Evolutionary conservation across 352 stramenopile genomes (phyloP), one percentile per base, ranked within the genome.

Genomic region (Phytopythium montanum): DNA sequence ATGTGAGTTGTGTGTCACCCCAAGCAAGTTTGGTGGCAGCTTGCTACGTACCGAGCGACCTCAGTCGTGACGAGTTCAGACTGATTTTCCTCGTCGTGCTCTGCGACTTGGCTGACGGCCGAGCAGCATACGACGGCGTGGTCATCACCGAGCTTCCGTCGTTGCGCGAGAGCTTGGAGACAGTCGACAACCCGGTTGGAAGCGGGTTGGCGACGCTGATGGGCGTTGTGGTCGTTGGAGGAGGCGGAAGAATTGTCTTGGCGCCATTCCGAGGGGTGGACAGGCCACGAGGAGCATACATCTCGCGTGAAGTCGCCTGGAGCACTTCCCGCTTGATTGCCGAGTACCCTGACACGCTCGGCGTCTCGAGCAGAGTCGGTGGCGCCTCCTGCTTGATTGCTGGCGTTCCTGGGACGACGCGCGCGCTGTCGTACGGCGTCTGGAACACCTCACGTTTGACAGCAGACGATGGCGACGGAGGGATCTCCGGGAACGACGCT

Each of bases 11-110:
- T 26, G 12, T 31, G 21, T 39, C 13, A 23, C 18, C 5, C 25
- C 25, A 23, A 31, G 23, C 13, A 16, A 34, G 25, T 23, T n/a
- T n/a, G n/a, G n/a, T 13, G 9, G 38, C 13, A 36, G n/a, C 2
- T 34, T 53, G 46, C 16, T 7, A 5, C 48, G 14, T 70, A 79
- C 76, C 67, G 25, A 87, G 62, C 25, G 68, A 76, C 45, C 69
- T 72, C 50, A 87, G 74, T 13, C 75, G 70, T 23, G 70, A 70
- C 9, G 65, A 64, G 3, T 59, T 54, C 14, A 68, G 61, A 5
- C 69, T 57, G 8, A 56, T 64, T 50, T 87, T 89, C 36, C 79
- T 72, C 2, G 75, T 76, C 18, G 77, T 90, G 7, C 73, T 79
- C 45, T 82, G 73, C 13, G 80, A 78, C 53, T 79, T 87, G 9